phyloP scores from a whole-genome alignment of 768 basidiomycete genomes.

The Mycena galopus region DNA sequence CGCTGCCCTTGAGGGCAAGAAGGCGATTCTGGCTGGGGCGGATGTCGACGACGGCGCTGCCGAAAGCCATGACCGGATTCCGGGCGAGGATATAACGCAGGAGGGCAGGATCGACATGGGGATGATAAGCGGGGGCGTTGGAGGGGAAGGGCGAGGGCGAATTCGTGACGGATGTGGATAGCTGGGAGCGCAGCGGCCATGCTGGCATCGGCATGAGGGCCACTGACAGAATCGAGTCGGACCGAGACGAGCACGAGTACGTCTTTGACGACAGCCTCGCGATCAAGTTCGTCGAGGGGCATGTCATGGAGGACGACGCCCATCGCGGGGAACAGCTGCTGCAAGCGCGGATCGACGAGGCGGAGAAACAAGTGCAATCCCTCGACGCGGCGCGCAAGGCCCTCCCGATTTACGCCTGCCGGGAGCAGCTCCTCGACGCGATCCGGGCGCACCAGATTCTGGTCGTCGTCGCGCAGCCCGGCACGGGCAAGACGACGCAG shows the following conservation, averaged over 20 bases:
- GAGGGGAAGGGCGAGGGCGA: neutral
- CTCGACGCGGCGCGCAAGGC: too few relatives aligned
- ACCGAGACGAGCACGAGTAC: neutral
- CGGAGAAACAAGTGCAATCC: too few relatives aligned
- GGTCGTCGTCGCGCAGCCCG: too few relatives aligned
- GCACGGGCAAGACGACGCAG: too few relatives aligned
- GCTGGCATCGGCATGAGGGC: neutral
- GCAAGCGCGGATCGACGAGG: slow-evolving; percentile 2
- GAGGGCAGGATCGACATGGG: neutral
- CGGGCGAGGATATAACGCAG: slow-evolving; percentile 1
- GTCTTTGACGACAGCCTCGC: neutral
- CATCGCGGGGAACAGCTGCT: neutral
- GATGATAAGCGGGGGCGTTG: neutral
- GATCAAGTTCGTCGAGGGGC: slow-evolving; percentile 2
- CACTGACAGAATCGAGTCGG: neutral
- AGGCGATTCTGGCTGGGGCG: neutral
- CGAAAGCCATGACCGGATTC: slow-evolving; percentile 5
- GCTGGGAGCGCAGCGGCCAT: neutral
- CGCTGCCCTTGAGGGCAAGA: neutral
- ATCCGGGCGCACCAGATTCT: too few relatives aligned
- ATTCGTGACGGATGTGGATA: neutral
- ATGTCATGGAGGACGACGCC: neutral
- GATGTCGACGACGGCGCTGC: neutral
- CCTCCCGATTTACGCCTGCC: too few relatives aligned
- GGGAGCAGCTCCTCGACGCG: too few relatives aligned